A percentile compares a stretch with the other conserved stretches of the same genome.
phyloP scores from a whole-genome alignment of 2,329 filamentous ascomycete species.

The Fusarium penzigii region DNA sequence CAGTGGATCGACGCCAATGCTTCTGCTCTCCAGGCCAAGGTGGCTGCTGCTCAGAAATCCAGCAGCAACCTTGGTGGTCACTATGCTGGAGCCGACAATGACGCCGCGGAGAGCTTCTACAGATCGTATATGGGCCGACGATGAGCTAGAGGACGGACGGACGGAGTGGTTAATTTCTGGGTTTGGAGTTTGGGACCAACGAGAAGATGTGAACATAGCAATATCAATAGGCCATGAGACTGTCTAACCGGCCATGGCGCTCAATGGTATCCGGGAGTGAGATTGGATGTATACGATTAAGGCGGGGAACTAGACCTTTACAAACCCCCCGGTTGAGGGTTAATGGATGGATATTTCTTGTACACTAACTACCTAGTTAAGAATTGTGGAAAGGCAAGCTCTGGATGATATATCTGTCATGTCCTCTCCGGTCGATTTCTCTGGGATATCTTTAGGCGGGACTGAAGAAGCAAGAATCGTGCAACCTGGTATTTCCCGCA shows the following conservation, averaged over 20 bases:
- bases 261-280: constrained; percentile 3
- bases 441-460: constrained; percentile 14
- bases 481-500: constrained; percentile 19
- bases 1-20: constrained; percentile 92
- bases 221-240: constrained; percentile 3
- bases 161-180: constrained; percentile 16
- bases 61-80: constrained; percentile 61
- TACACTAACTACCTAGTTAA: constrained; percentile 37
- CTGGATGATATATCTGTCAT: constrained; percentile 20
- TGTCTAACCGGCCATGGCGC: not conserved
- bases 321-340: constrained; percentile 17
- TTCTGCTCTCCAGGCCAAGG: constrained; percentile 77
- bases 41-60: constrained; percentile 78
- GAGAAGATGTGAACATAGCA: constrained; percentile 1
- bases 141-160: constrained; percentile 36
- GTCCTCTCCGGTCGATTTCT: constrained; percentile 4
- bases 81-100: constrained; percentile 62
- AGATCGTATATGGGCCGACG: constrained; percentile 80
- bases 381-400: constrained; percentile 29
- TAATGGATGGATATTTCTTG: constrained; percentile 36
- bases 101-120: constrained; percentile 87
- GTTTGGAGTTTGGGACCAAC: constrained; percentile 27
- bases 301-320: constrained; percentile 11
- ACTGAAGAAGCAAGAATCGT: constrained; percentile 10
- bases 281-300: constrained; percentile 4